Conservation (phyloP, 2,329 filamentous ascomycete species). For the Colletotrichum lindemuthianum region DNA sequence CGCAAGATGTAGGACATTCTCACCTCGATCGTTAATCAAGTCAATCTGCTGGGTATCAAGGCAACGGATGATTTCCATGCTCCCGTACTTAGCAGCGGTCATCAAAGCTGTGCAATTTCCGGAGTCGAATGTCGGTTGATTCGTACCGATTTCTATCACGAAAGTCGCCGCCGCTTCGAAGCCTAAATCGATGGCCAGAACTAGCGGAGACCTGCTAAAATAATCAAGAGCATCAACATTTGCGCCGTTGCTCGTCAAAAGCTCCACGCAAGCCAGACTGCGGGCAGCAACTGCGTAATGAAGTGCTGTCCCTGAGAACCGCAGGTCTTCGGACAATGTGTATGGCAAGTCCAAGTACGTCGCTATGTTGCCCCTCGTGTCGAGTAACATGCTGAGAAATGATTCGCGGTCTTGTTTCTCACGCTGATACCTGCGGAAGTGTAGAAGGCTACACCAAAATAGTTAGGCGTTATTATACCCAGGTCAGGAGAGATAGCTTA, state of each 20-base stretch:
- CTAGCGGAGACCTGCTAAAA: not conserved
- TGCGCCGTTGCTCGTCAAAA: not conserved
- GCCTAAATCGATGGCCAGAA: not conserved
- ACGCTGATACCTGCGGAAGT: no score
- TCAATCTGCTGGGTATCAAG: not conserved
- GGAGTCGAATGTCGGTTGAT: not conserved
- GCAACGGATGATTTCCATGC: not conserved
- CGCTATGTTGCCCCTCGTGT: no score
- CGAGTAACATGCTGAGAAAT: no score
- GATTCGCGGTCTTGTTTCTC: no score
- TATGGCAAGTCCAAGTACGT: fast-evolving
- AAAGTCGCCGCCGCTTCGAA: fast-evolving
- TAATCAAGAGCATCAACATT: not conserved
- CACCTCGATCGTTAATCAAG: no score
- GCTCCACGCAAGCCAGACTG: not conserved
- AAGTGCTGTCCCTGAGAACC: not conserved
- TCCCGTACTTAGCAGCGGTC: not conserved
- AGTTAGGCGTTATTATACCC: no score
- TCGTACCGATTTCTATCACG: not conserved
- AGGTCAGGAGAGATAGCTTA: no score
- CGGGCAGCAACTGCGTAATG: not conserved
- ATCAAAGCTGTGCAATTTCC: not conserved
- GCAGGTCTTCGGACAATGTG: no score
- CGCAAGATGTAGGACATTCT: no score
- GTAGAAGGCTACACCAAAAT: no score